Evolutionary conservation across 2,329 filamentous ascomycete genomes (phyloP).

Genomic region (Diaporthe velutina): DNA sequence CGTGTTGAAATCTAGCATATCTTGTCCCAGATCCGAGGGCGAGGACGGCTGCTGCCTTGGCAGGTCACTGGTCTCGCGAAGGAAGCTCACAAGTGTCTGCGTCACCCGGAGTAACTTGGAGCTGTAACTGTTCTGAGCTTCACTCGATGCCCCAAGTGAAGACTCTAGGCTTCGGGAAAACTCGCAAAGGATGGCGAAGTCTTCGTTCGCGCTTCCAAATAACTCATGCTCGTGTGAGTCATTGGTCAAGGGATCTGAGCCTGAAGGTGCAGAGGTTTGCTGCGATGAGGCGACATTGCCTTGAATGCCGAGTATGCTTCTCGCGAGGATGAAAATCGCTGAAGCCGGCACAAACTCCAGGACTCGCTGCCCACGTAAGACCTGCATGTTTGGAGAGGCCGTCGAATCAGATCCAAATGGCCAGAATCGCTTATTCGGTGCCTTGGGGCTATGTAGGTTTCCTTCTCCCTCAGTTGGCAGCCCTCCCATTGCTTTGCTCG

Average conservation of each 20-base stretch:
- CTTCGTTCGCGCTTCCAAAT: neutral
- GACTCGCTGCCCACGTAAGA: neutral
- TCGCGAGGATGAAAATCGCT: constrained; percentile 12
- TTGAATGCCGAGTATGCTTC: neutral
- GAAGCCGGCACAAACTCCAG: constrained; percentile 2
- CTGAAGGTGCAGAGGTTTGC: neutral
- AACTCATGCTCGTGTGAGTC: neutral
- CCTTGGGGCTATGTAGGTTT: neutral
- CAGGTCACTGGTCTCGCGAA: neutral
- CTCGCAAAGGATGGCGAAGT: neutral
- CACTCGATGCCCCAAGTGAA: neutral
- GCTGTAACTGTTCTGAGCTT: neutral
- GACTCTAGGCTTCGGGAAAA: neutral
- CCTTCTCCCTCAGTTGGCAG: neutral
- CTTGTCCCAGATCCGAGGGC: neutral
- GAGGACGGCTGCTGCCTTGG: neutral
- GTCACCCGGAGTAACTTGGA: constrained; percentile 3
- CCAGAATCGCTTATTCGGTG: neutral
- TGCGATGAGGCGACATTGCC: neutral
- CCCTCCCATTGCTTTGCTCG: neutral
- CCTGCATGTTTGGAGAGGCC: neutral
- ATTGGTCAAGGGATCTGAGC: neutral
- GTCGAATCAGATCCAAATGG: neutral
- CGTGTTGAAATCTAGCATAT: neutral
- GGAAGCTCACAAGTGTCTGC: neutral